Evolutionary conservation across 176 grass and related monocot genomes (phyloP).

Genomic region (Sorghum bicolor): DNA sequence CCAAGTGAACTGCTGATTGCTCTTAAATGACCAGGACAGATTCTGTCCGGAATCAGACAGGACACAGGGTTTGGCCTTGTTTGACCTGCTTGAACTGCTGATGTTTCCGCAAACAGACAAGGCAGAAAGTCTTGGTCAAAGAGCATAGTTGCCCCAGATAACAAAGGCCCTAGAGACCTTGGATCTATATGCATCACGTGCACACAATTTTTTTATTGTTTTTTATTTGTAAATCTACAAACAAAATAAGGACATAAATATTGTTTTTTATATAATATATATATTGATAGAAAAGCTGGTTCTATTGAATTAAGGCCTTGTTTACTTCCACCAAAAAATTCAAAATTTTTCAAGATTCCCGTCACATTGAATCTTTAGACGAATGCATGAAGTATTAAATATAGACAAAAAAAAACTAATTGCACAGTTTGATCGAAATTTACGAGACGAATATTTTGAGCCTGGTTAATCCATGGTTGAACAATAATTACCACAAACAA

Average conservation of each 20-base stretch:
- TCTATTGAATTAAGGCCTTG: too few relatives aligned
- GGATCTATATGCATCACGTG: constrained; percentile 26
- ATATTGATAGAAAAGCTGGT: not conserved
- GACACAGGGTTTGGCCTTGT: constrained; percentile 43
- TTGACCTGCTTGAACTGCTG: constrained; percentile 49
- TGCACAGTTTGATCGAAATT: too few relatives aligned
- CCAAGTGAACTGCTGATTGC: constrained; percentile 16
- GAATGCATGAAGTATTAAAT: too few relatives aligned
- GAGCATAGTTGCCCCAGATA: constrained; percentile 31
- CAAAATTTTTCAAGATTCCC: too few relatives aligned
- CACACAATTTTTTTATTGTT: too few relatives aligned
- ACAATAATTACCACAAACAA: too few relatives aligned
- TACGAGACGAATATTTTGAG: too few relatives aligned
- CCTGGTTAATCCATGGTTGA: too few relatives aligned
- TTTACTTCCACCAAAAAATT: too few relatives aligned
- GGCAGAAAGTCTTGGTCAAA: constrained; percentile 31
- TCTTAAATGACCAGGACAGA: constrained; percentile 38
- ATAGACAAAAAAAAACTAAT: too few relatives aligned
- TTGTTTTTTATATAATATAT: not conserved
- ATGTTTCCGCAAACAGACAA: constrained; percentile 27
- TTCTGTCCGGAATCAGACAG: constrained; percentile 24
- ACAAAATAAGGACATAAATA: not conserved
- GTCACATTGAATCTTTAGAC: too few relatives aligned
- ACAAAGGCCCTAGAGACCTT: constrained; percentile 34
- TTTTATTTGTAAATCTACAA: too few relatives aligned